A percentile compares a stretch with the other conserved stretches of the same genome.
Evolutionary conservation across 345 rosid species (phyloP).

Genomic region (Arabidopsis suecica): DNA sequence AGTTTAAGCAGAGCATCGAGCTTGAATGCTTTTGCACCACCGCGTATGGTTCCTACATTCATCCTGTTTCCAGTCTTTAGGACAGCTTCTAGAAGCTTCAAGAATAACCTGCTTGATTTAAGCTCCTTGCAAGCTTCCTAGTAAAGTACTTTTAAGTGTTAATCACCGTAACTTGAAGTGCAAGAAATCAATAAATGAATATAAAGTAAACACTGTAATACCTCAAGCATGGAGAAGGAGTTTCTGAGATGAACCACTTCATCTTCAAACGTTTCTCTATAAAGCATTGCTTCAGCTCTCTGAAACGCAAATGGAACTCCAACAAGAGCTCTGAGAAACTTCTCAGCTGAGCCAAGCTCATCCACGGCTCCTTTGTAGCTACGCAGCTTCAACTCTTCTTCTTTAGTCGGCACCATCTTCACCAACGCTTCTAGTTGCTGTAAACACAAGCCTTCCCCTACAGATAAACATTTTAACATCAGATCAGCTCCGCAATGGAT

Average conservation of each 20-base stretch:
- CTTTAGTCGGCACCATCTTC: conserved; percentile 91
- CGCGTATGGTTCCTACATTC: conserved; percentile 96
- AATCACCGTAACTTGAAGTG: conserved; percentile 27
- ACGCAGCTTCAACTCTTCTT: conserved; percentile 77
- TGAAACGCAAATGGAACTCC: conserved; percentile 71
- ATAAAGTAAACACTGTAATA: neutral
- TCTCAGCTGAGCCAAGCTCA: conserved; percentile 91
- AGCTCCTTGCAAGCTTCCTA: conserved; percentile 99
- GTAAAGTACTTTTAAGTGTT: conserved; percentile 1
- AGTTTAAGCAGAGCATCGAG: conserved; percentile 92
- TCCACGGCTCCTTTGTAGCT: conserved; percentile 72
- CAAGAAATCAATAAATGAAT: conserved; percentile 26
- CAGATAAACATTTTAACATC: neutral
- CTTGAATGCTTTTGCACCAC: conserved; percentile 95
- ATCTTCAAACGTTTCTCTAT: conserved; percentile 84
- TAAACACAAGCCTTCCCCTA: conserved; percentile 75
- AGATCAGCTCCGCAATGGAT: neutral
- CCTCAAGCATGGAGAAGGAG: conserved; percentile 85
- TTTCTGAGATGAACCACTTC: conserved; percentile 86
- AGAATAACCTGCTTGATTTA: conserved; percentile 85
- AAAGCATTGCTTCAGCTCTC: conserved; percentile 91
- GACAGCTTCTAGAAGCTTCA: conserved; percentile 90
- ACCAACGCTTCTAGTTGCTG: conserved; percentile 92
- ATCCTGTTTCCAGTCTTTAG: conserved; percentile 96
- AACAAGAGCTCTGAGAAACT: conserved; percentile 64